These are phyloP conservation scores for Leccinum angustisporum DNA, from an alignment of 1,284 basidiomycete genomes.

Conservation along the genomic window DNA sequence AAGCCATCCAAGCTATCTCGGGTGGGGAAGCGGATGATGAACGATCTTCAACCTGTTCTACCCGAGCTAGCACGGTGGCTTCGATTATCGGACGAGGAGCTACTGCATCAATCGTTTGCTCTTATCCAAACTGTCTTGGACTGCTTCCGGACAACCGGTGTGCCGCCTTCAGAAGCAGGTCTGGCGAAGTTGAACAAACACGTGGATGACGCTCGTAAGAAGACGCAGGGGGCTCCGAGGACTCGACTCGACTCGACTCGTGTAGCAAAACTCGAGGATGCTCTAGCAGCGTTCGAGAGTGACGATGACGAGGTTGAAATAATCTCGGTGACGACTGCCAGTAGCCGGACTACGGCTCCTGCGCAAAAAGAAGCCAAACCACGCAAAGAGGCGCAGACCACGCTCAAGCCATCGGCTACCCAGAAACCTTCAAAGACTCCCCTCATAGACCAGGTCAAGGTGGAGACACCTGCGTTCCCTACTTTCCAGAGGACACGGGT, in stretches of 20 bases:
- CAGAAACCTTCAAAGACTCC: slow-evolving; percentile 26
- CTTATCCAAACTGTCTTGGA: slow-evolving; percentile 76
- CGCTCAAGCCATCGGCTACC: slow-evolving; percentile 14
- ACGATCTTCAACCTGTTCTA: slow-evolving; percentile 75
- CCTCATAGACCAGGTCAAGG: slow-evolving; percentile 37
- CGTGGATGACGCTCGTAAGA: slow-evolving; percentile 54
- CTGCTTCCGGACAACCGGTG: slow-evolving; percentile 58
- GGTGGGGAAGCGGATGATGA: slow-evolving; percentile 72
- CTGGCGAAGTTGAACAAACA: slow-evolving; percentile 59
- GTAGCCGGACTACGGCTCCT: slow-evolving; percentile 13
- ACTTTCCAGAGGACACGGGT: slow-evolving; percentile 35
- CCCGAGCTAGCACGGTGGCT: slow-evolving; percentile 82
- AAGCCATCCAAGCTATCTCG: slow-evolving; percentile 44
- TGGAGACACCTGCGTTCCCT: slow-evolving; percentile 34
- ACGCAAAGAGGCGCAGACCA: slow-evolving; percentile 28
- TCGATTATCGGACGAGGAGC: slow-evolving; percentile 85
- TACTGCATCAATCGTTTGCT: slow-evolving; percentile 84
- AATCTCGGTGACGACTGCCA: slow-evolving; percentile 27
- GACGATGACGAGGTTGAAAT: slow-evolving; percentile 52
- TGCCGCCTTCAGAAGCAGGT: slow-evolving; percentile 50
- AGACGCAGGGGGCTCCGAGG: slow-evolving; percentile 42
- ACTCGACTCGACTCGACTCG: slow-evolving; percentile 60
- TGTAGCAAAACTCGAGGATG: slow-evolving; percentile 56
- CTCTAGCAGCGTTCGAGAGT: slow-evolving; percentile 54
- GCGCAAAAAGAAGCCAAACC: slow-evolving; percentile 18